phyloP scores from a whole-genome alignment of 2,329 filamentous ascomycete species.

The Acrocalymma vagum region DNA sequence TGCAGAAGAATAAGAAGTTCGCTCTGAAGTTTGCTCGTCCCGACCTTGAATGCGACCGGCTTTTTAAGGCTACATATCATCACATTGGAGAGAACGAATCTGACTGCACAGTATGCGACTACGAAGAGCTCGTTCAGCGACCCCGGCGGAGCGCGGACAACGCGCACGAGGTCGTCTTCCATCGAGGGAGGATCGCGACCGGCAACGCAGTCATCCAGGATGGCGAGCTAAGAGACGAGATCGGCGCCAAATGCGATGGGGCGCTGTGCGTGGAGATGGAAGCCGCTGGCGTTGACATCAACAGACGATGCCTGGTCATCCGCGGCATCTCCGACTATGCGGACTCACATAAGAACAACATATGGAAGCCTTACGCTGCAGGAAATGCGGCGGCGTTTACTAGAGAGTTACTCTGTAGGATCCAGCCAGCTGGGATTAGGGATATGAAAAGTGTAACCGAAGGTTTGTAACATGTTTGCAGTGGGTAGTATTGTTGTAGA shows the following conservation, averaged over 20 bases:
- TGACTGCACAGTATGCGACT: constrained; percentile 6
- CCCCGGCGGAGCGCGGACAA: constrained; percentile 5
- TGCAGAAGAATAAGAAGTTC: constrained; percentile 7
- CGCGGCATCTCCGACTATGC: constrained; percentile 21
- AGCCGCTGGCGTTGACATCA: constrained; percentile 16
- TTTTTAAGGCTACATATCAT: constrained; percentile 10
- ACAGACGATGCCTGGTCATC: constrained; percentile 15
- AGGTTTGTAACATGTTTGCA: too few species aligned
- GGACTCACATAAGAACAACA: constrained; percentile 17
- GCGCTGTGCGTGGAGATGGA: constrained; percentile 19
- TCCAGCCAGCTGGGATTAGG: too few species aligned
- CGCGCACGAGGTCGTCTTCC: too few species aligned
- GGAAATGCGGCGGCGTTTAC: constrained; percentile 17
- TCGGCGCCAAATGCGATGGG: constrained; percentile 9
- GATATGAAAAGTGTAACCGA: too few species aligned
- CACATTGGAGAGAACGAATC: constrained; percentile 9
- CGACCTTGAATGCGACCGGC: constrained; percentile 7
- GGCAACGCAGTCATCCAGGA: constrained; percentile 13
- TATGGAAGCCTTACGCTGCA: constrained; percentile 14
- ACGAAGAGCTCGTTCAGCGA: constrained; percentile 10
- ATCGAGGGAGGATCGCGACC: constrained; percentile 11
- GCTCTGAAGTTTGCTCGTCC: constrained; percentile 10
- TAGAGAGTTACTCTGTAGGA: constrained; percentile 11
- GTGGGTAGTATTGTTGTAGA: too few species aligned
- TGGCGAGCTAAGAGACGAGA: constrained; percentile 10